Evolutionary conservation across 2,329 filamentous ascomycete species (phyloP).

Genomic region (Cladosporium sp.): DNA sequence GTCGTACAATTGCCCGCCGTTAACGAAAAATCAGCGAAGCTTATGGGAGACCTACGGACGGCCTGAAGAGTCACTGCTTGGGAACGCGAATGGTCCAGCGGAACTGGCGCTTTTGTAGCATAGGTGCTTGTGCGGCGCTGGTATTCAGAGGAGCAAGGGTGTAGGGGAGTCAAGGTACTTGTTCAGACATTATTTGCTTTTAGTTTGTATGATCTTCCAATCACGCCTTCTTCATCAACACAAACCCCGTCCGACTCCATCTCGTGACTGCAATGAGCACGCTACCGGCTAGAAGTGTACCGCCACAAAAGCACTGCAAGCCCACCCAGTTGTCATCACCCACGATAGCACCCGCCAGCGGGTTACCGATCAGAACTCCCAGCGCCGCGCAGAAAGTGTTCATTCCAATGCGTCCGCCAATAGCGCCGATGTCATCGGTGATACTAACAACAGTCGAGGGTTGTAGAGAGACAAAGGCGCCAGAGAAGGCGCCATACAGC

Average conservation of each 20-base stretch:
- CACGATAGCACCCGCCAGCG: conserved; percentile 22
- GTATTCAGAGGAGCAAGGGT: no score
- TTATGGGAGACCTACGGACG: no score
- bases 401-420: conserved; percentile 24
- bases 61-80: no score
- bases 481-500: conserved; percentile 34
- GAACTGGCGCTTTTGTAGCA: no score
- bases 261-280: conserved; percentile 18
- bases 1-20: no score
- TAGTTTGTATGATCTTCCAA: no score
- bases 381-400: conserved; percentile 21
- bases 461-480: conserved; percentile 34
- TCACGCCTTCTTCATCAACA: conserved; percentile 17
- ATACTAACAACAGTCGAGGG: conserved; percentile 31
- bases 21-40: no score
- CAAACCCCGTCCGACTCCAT: conserved; percentile 15
- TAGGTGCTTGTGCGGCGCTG: no score
- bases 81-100: no score
- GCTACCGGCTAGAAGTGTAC: conserved; percentile 17
- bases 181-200: no score
- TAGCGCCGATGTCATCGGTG: conserved; percentile 28
- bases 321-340: conserved; percentile 16
- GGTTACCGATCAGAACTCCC: conserved; percentile 24
- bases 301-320: conserved; percentile 23
- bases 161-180: no score